Percentiles rank a stretch among this genome's conserved stretches.
Evolutionary conservation across 495 filamentous ascomycete species (phyloP).

Genomic region (Xylaria bambusicola): DNA sequence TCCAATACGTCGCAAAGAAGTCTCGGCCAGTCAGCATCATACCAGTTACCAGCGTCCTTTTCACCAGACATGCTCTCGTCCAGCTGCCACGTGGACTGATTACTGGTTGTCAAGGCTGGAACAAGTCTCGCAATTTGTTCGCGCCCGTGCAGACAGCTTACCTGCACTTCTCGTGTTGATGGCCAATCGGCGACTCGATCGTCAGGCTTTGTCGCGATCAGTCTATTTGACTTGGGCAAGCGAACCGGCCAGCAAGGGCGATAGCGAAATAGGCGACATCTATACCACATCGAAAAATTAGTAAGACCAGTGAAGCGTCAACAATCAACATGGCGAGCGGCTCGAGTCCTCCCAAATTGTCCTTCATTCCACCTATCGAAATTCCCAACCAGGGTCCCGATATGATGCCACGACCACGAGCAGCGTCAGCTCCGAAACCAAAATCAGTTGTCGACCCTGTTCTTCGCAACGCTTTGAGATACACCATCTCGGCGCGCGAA

Average conservation of each 20-base stretch:
- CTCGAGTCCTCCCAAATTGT: conserved; percentile 27
- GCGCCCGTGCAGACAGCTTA: too few species aligned
- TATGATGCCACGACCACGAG: conserved; percentile 22
- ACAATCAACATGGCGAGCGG: conserved; percentile 33
- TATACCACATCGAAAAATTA: background rate
- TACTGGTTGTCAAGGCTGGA: background rate
- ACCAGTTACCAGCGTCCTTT: background rate
- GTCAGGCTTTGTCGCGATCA: background rate
- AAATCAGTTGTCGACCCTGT: conserved; percentile 57
- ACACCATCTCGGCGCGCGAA: conserved; percentile 81
- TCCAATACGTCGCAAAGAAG: background rate
- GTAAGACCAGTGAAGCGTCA: background rate
- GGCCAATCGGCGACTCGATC: background rate
- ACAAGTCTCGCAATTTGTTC: background rate
- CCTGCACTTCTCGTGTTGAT: background rate
- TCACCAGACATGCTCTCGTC: conserved; percentile 1
- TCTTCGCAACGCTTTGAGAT: conserved; percentile 75
- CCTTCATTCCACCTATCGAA: conserved; percentile 25
- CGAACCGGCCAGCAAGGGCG: too few species aligned
- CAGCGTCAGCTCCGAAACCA: conserved; percentile 31
- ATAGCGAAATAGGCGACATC: background rate
- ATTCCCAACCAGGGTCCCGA: conserved; percentile 15
- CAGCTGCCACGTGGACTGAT: background rate
- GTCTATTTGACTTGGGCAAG: background rate
- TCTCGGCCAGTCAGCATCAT: background rate